Base-by-base conservation (phyloP, 2,329 filamentous ascomycete genomes). In the Penicillium sp. region DNA sequence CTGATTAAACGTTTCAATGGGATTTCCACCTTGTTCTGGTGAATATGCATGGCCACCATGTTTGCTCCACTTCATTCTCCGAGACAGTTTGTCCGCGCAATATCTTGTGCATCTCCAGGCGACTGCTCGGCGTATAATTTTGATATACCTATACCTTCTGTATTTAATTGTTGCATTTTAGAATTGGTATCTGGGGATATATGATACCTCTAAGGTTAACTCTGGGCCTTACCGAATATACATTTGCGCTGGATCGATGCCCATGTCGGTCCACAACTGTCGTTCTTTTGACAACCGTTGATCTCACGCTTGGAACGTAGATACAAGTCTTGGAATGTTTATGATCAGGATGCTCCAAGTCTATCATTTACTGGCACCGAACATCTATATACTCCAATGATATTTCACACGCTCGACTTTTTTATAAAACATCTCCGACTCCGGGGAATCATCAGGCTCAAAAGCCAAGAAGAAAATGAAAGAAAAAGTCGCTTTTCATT, bases 391-490 rank as follows among this genome's bases (percentile, higher is more conserved):
- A 40, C 22, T 25, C 6, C 35, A 25, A 1, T 27, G 9, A 40
- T 24, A 24, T 14, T 25, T 2, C 20, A 10, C 20, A 40, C 38
- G 35, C 33, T 44, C n/a, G 24, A 45, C 33, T 40, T 50, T 45
- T 43, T 9, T 20, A 35, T 2, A 28, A 50, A 30, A 20, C 3
- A 44, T 44, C 16, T 51, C 43, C 41, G 41, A 28, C 27, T 10
- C 44, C 44, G 41, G 53, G 53, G 53, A 54, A 58, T 58, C 56
- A 56, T 53, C 39, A 51, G 44, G 24, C 28, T 30, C 27, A 52
- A 39, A 46, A 50, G n/a, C 20, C 47, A 28, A 31, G 33, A 36
- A 44, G 4, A 44, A 44, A 20, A 33, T 8, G 20, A 42, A 27
- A 28, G 13, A 16, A n/a, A 4, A 51, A 36, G 2, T 38, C 7